phyloP scores from a whole-genome alignment of 352 stramenopile species.

The Albugo laibachii region DNA sequence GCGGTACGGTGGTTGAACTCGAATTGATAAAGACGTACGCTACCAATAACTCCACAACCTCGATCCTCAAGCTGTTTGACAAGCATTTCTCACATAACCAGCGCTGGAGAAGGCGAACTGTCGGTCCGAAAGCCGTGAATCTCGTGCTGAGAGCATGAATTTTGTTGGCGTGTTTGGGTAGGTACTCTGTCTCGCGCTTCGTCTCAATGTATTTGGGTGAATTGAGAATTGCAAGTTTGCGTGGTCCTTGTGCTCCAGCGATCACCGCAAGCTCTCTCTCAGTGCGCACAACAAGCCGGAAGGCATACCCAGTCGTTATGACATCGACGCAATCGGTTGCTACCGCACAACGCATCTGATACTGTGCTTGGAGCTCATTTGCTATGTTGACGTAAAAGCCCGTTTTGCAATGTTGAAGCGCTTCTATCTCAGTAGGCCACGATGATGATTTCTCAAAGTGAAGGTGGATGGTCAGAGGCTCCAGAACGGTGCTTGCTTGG shows the following conservation, averaged over 20 bases:
- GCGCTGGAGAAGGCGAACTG: conserved; percentile 54
- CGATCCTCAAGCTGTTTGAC: conserved; percentile 39
- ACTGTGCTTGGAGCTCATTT: conserved; percentile 45
- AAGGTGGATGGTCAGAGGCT: conserved; percentile 47
- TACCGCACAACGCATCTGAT: conserved; percentile 49
- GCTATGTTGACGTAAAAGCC: conserved; percentile 80
- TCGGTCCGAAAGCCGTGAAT: conserved; percentile 57
- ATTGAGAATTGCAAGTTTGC: conserved; percentile 38
- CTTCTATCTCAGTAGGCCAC: conserved; percentile 69
- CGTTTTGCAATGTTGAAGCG: conserved; percentile 64
- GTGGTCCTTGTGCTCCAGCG: conserved; percentile 26
- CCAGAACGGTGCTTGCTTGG: conserved; percentile 52
- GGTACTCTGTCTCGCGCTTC: conserved; percentile 43
- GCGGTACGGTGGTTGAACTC: conserved; percentile 23
- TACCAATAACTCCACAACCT: conserved; percentile 64
- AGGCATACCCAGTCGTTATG: conserved; percentile 62
- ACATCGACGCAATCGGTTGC: conserved; percentile 59
- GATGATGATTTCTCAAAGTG: conserved; percentile 72
- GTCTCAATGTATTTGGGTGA: conserved; percentile 33
- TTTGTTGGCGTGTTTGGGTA: conserved; percentile 36
- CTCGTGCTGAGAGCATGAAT: conserved; percentile 63
- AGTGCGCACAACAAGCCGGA: conserved; percentile 61
- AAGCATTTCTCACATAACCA: conserved; percentile 68
- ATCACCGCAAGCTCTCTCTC: conserved; percentile 54
- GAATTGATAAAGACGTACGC: conserved; percentile 45